Evolutionary conservation across 2,329 filamentous ascomycete genomes (phyloP), one percentile per base, ranked within the genome.

Genomic region (Paradendryphiella salina): DNA sequence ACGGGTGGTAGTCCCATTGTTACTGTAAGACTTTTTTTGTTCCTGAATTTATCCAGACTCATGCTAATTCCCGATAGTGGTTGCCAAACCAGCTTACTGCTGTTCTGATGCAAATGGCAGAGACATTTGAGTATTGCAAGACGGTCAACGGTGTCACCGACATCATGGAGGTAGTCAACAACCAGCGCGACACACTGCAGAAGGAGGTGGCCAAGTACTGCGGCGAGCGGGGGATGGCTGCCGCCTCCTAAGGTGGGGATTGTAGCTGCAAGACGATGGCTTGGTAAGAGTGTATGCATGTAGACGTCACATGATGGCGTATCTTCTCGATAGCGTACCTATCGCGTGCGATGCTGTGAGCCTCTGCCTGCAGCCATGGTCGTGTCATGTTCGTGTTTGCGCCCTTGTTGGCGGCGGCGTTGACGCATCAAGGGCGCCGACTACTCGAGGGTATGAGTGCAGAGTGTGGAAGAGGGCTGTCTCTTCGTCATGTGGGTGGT

Each of bases 1-100:
- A 93, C 89, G 0, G 89, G 89, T 1, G 89, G 89, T 14, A 89
- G 85, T 60, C 89, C 89, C 3, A 92, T 93, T 54, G 87, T 92
- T 13, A 92, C 88, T 2, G 75, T 76, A 65, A 61, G 73, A n/a
- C n/a, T n/a, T n/a, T n/a, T n/a, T 70, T 14, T 6, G 34, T 5
- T 10, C 17, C 3, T 17, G 4, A 2, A 1, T 26, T 4, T 20
- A 5, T 7, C 15, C 10, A 5, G 17, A 11, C 33, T 21, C 15
- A 13, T 46, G 33, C 54, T 59, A 34, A 64, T 41, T 37, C 20
- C 51, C 17, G 34, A 15, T 38, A 77, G 75, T 93, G 89, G 89
- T 74, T 93, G 54, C 89, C 89, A 2, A 93, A 92, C 72, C 89
- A 93, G 76, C 79, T 93, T 39, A 80, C 84, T 57, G 88, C 89